A percentile compares a stretch with the other conserved stretches of the same genome.
Evolutionary conservation across 805 yeast genomes (phyloP).

Genomic region (Metschnikowia continentalis): DNA sequence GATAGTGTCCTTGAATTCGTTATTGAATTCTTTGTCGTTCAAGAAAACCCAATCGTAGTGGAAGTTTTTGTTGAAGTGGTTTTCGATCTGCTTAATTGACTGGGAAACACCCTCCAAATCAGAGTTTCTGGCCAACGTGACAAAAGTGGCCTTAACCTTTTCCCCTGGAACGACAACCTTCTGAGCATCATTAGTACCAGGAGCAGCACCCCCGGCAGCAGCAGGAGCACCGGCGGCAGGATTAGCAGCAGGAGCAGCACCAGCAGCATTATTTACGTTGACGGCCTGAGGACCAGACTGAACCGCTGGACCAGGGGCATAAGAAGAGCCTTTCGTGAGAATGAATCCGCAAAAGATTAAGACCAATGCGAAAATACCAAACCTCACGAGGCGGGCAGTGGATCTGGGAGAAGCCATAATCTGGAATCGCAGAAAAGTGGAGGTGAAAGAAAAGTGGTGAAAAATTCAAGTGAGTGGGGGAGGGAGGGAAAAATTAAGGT

Average conservation of each 20-base stretch:
- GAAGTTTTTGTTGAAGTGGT: constrained; percentile 19
- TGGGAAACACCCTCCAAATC: constrained; percentile 12
- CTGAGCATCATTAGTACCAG: constrained; percentile 2
- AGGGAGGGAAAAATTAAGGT: not conserved
- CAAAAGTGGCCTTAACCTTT: constrained; percentile 64
- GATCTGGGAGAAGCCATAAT: constrained; percentile 33
- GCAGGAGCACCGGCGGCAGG: constrained; percentile 12
- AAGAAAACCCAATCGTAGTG: constrained; percentile 27
- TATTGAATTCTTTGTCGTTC: constrained; percentile 23
- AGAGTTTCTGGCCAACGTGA: constrained; percentile 16
- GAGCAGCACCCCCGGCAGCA: constrained; percentile 8
- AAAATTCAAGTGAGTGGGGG: not conserved
- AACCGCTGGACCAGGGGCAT: constrained; percentile 13
- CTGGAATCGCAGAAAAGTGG: not conserved
- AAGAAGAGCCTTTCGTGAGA: constrained; percentile 44
- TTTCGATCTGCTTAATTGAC: constrained; percentile 22
- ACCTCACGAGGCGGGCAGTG: constrained; percentile 46
- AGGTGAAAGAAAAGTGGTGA: not conserved
- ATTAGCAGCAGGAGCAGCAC: constrained; percentile 4
- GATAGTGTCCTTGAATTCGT: constrained; percentile 18
- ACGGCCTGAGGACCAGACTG: not conserved
- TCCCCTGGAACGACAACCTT: constrained; percentile 3
- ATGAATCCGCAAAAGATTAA: constrained; percentile 46
- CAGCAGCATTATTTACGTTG: not conserved
- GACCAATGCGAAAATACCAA: constrained; percentile 44